Evolutionary conservation across 2,329 filamentous ascomycete species (phyloP).

Genomic region (Claviceps monticola): DNA sequence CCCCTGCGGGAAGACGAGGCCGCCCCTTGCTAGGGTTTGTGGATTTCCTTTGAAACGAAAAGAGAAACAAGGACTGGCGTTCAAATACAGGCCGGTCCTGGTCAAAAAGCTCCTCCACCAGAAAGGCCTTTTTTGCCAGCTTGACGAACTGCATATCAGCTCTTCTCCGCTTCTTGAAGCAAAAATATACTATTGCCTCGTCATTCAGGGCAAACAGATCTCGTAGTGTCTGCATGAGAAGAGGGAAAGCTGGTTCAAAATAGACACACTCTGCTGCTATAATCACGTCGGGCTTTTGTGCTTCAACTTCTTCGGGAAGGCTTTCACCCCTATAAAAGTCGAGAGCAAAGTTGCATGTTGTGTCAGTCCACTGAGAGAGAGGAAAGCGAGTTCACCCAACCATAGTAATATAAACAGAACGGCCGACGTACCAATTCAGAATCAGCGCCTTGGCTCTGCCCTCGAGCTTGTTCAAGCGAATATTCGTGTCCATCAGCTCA

Average conservation of each 20-base stretch:
- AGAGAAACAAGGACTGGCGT: conserved; percentile 46
- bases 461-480: conserved; percentile 61
- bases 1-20: not conserved
- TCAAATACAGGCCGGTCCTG: conserved; percentile 44
- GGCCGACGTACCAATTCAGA: conserved; percentile 59
- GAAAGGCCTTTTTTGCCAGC: conserved; percentile 52
- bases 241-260: conserved; percentile 87
- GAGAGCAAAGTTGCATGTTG: not conserved
- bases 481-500: conserved; percentile 73
- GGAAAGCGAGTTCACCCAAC: not conserved
- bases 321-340: conserved; percentile 40
- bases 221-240: conserved; percentile 65
- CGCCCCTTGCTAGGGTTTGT: not conserved
- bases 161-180: conserved; percentile 83
- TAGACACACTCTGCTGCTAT: conserved; percentile 97
- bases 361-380: not conserved
- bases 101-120: conserved; percentile 47
- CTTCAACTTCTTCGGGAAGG: conserved; percentile 36
- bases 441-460: conserved; percentile 50
- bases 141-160: conserved; percentile 67
- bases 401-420: not conserved
- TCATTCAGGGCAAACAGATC: conserved; percentile 63
- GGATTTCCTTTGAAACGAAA: conserved; percentile 32
- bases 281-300: conserved; percentile 59
- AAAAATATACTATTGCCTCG: conserved; percentile 56